Evolutionary conservation across 164 flowering plant genomes (phyloP).

Genomic region (Cinnamomum micranthum): DNA sequence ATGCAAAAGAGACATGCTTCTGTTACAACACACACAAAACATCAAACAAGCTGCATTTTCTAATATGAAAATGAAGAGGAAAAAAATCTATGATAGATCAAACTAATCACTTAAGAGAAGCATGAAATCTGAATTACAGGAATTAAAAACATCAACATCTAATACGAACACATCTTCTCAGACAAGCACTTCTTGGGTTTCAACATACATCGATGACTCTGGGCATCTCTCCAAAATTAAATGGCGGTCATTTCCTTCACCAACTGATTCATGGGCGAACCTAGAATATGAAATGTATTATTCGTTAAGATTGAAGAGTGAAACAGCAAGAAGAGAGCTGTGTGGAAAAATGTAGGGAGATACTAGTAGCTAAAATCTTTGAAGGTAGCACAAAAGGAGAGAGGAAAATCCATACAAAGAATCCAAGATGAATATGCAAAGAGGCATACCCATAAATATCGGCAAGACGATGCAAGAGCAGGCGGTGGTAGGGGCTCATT

Average conservation of each 20-base stretch:
- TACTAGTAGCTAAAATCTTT: no score
- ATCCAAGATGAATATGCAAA: background rate
- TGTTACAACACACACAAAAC: no score
- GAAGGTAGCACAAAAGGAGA: no score
- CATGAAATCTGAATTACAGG: background rate
- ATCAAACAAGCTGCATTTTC: no score
- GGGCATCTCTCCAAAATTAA: slow-evolving; percentile 71
- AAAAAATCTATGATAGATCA: no score
- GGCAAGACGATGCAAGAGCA: slow-evolving; percentile 93
- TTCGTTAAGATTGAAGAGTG: background rate
- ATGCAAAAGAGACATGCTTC: slow-evolving; percentile 1
- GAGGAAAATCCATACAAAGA: background rate
- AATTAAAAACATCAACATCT: background rate
- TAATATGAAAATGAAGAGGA: no score
- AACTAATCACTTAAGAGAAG: no score
- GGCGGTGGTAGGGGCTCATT: slow-evolving; percentile 75
- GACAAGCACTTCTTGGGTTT: background rate
- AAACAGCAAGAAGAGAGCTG: background rate
- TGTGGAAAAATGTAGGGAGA: background rate
- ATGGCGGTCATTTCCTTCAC: slow-evolving; percentile 90
- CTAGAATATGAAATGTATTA: slow-evolving; percentile 31
- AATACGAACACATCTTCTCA: background rate
- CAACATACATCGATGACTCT: slow-evolving; percentile 74
- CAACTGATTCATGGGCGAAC: slow-evolving; percentile 87
- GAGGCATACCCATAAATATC: slow-evolving; percentile 80